These are phyloP conservation scores for Clonostachys byssicola DNA, from an alignment of 2,329 filamentous ascomycete genomes.

Conservation along the genomic window DNA sequence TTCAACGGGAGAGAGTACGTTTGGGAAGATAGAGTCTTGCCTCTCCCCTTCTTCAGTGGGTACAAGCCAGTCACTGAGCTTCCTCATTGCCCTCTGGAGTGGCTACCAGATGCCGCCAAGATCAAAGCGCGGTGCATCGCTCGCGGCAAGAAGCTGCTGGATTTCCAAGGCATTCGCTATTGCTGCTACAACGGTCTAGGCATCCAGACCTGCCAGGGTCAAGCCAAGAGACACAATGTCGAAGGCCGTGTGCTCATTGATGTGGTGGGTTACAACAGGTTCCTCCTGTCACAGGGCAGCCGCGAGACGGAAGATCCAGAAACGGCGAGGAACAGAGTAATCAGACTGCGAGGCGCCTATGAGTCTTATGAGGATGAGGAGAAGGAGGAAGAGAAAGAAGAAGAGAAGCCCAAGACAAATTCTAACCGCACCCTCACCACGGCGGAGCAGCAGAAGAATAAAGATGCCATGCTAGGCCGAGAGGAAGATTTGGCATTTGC, in stretches of 20 bases:
- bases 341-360: background rate
- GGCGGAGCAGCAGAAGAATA: constrained; percentile 23
- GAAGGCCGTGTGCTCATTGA: constrained; percentile 14
- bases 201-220: constrained; percentile 10
- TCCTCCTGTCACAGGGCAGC: constrained; percentile 26
- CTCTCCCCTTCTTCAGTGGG: constrained; percentile 24
- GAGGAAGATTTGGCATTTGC: constrained; percentile 32
- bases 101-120: background rate
- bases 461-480: constrained; percentile 32
- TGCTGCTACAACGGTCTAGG: constrained; percentile 35
- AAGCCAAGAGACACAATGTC: constrained; percentile 23
- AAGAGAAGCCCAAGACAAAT: background rate
- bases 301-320: constrained; percentile 25
- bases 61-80: constrained; percentile 3
- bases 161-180: constrained; percentile 16
- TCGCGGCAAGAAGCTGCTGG: constrained; percentile 3
- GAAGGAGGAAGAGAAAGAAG: constrained; percentile 6
- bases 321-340: constrained; percentile 10
- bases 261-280: constrained; percentile 34
- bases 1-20: constrained; percentile 34
- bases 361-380: background rate
- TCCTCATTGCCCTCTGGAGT: constrained; percentile 1
- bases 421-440: constrained; percentile 10
- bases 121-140: background rate
- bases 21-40: constrained; percentile 27